Evolutionary conservation across 176 grass and related monocot genomes (phyloP), one percentile per base, ranked within the genome.

Genomic region (Avena sativa): DNA sequence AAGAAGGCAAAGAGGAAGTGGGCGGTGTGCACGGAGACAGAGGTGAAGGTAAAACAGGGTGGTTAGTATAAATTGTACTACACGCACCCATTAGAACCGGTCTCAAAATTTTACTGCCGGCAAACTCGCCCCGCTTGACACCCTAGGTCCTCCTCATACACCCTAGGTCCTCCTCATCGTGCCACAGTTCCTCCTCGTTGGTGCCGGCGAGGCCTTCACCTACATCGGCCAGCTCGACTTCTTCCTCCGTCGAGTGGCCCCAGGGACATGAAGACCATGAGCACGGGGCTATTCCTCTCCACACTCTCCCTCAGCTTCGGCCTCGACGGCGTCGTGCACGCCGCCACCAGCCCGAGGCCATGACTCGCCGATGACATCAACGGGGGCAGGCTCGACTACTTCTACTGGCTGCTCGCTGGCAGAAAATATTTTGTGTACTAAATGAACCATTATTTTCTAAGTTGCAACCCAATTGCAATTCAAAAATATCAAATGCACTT

Each of bases 161-260:
- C 95, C 76, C 76, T 76, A 70, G 76, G 95, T 97, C 25, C 95
- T 97, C 87, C 85, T 88, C 82, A 83, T 97, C 3, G 74, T 95
- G 19, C 95, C 92, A 0, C 92, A 97, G 84, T 97, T 97, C 89
- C 47, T 94, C 6, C 62, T 97, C 2, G 91, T 94, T 4, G 95
- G 95, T 3, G 80, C 92, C 1, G 95, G 92, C 30, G 95, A 97
- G 95, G 95, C 95, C 0, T 95, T 97, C 89, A 92, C 93, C 1
- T 97, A 97, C 93, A 85, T 97, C 15, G 95, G 93, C 17, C 95
- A 97, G 73, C 85, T 97, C 44, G 95, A 97, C n/a, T 97, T 97
- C 83, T 97, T 97, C 88, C 78, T 97, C 7, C 78, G 91, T 8
- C 15, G 95, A 97, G 70, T 95, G 95, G 95, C 62, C 95, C 95